Evolutionary conservation across 1,284 basidiomycete genomes (phyloP), one percentile per base, ranked within the genome.

Genomic region (Cutaneotrichosporon dermatis): DNA sequence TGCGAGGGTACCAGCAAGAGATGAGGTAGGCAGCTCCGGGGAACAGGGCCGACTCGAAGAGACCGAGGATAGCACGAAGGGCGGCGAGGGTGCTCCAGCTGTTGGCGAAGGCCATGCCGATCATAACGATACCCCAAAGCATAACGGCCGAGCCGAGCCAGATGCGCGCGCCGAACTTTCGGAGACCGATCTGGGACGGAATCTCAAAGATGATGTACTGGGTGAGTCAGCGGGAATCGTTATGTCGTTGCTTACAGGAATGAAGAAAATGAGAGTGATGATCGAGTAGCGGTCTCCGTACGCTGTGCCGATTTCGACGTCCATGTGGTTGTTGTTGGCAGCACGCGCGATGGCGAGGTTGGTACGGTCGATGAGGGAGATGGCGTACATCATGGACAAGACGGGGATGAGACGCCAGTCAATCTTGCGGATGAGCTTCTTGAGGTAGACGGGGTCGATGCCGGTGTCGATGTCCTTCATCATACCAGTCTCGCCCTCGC

Each of bases 21-120:
- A 80, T 76, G 33, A 82, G 69, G 67, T 72, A 79, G 2, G 78
- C 75, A 52, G 73, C 76, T 12, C 68, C 69, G 70, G 69, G 73
- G 68, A 75, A 76, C 62, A 78, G 73, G 8, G 69, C 63, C 46
- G 63, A 69, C 59, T 78, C 76, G 44, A 79, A 67, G 4, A 69
- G 52, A 13, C 79, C 81, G 44, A 81, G 67, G 1, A 81, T 63
- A 10, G 74, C 60, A n/a, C 60, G 60, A 11, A 66, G 55, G 25
- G 60, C 56, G 2, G 70, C 51, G 7, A 73, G 61, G 25, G 65
- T 57, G 1, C 36, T 42, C 56, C 72, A 77, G 34, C 62, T 65
- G 7, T 74, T 49, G 12, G 72, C 71, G 33, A 70, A 67, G 16
- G 68, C 75, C n/a, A 70, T 77, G 15, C 64, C 60, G 2, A 68